Conservation (phyloP, 306 rosid genomes). For the Trifolium fragiferum region DNA sequence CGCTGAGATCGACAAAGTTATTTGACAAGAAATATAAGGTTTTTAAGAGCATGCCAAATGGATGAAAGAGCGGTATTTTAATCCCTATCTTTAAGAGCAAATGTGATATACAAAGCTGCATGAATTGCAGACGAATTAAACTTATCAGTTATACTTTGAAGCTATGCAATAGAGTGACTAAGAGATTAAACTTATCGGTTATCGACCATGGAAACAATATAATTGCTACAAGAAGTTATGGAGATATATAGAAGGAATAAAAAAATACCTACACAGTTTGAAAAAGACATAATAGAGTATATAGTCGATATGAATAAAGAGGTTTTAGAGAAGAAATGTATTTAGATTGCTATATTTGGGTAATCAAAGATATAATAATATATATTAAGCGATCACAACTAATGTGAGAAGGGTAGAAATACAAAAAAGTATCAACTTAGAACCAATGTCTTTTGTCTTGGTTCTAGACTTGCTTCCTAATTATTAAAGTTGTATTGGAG, state of each 20-base stretch:
- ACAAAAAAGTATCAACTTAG: background rate
- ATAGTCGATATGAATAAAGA: background rate
- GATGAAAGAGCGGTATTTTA: background rate
- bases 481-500: too few relatives aligned
- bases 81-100: conserved; percentile 2
- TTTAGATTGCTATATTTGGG: background rate
- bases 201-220: background rate
- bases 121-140: background rate
- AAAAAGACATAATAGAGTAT: background rate
- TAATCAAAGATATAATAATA: background rate
- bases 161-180: background rate
- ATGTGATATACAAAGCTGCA: background rate
- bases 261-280: too few relatives aligned
- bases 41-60: conserved; percentile 3
- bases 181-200: background rate
- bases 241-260: background rate
- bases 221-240: background rate
- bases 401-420: background rate
- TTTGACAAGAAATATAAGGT: background rate
- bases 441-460: background rate
- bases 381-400: background rate
- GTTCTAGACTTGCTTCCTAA: background rate
- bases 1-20: background rate
- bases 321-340: background rate
- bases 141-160: background rate